Conservation (phyloP, 176 grass and related monocot genomes). For the Tuctoria greenei region DNA sequence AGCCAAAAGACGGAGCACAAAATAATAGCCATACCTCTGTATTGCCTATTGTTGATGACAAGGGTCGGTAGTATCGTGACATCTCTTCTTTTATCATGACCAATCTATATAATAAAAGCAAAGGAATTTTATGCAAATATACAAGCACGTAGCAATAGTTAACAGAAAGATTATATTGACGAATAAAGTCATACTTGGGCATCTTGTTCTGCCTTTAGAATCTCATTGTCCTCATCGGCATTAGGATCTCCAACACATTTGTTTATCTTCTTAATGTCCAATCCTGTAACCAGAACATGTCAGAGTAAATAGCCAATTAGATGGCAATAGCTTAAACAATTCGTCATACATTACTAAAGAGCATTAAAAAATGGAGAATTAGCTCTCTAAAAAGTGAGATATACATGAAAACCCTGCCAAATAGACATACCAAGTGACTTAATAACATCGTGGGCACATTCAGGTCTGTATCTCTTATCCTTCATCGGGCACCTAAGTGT, state of each 20-base stretch:
- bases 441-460: constrained; percentile 65
- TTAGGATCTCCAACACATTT: constrained; percentile 84
- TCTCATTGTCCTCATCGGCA: constrained; percentile 63
- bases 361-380: constrained; percentile 22
- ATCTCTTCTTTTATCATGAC: constrained; percentile 71
- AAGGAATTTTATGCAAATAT: constrained; percentile 21
- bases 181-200: constrained; percentile 50
- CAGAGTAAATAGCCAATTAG: constrained; percentile 2
- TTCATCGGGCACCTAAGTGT: constrained; percentile 91
- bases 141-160: not conserved
- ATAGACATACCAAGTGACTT: constrained; percentile 70
- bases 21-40: constrained; percentile 59
- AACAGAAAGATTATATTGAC: constrained; percentile 12
- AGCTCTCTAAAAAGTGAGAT: not conserved
- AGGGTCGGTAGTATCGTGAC: constrained; percentile 91
- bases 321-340: not conserved
- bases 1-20: constrained; percentile 8
- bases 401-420: constrained; percentile 15
- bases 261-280: constrained; percentile 61
- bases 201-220: constrained; percentile 91
- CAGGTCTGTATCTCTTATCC: constrained; percentile 75
- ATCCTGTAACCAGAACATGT: constrained; percentile 37
- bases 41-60: constrained; percentile 87
- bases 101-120: constrained; percentile 52
- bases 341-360: not conserved